Evolutionary conservation across 1,139 yeast genomes (phyloP), one percentile per base, ranked within the genome.

Genomic region (Magnusiomyces magnusii): DNA sequence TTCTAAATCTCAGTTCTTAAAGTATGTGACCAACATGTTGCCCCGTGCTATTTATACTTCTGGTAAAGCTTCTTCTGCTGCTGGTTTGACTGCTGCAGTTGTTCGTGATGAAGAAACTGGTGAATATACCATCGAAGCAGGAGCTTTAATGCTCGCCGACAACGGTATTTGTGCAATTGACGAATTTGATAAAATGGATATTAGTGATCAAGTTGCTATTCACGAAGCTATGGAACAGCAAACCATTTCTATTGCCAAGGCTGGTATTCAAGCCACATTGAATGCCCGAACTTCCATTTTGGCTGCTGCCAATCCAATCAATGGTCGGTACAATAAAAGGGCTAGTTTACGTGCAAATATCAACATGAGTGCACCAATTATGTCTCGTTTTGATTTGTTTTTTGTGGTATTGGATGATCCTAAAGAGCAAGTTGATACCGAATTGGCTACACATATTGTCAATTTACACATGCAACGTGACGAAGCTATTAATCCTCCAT

Each of bases 171-270:
- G 99, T 79, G 96, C 97, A 64, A 93, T 93, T 74, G 99, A 93
- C 72, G 99, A 93, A 75, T 93, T 93, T 68, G 99, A 93, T 73
- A 93, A 95, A 77, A 93, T 93, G 99, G 98, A 93, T 73, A 74
- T 93, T 55, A 76, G 85, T 3, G 99, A 95, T 73, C 99, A 95
- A 75, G 99, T 93, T 60, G 99, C 99, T 2, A 93, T 93, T 77
- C 99, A 93, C 76, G 99, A 93, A 77, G 99, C 99, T 19, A 93
- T 93, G 99, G 99, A 93, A 78, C 99, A 93, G 75, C 99, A 93
- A 73, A 93, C 99, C 0, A 93, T 93, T 64, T 91, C 97, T 17
- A 93, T 93, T 69, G 97, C 99, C 27, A 93, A 93, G 72, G 99
- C 99, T 1, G 99, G 99, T 68, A 93, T 93, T 63, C 98, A 93